Percentiles rank a stretch among this genome's conserved stretches.
Evolutionary conservation across 176 grass and related monocot species (phyloP).

Genomic region (Lolium multiflorum): DNA sequence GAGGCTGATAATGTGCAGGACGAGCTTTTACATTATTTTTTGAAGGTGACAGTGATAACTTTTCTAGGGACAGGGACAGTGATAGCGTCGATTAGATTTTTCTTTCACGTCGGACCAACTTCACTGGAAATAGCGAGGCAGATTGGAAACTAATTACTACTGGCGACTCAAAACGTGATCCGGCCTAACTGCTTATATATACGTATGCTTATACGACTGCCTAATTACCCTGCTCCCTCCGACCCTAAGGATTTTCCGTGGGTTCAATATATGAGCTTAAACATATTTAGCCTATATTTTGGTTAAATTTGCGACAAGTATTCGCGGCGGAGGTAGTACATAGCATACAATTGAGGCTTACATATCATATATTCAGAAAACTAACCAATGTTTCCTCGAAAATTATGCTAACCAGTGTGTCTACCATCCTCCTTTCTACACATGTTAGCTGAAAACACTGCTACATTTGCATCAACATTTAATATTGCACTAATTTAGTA

Average conservation of each 20-base stretch:
- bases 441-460: slow-evolving; percentile 13
- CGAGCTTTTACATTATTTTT: slow-evolving; percentile 15
- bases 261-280: too few relatives aligned
- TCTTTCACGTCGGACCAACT: neutral
- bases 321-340: too few relatives aligned
- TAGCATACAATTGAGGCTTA: slow-evolving; percentile 17
- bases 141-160: slow-evolving; percentile 12
- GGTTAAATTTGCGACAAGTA: too few relatives aligned
- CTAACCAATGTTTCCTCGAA: too few relatives aligned
- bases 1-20: neutral
- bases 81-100: neutral
- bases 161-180: neutral
- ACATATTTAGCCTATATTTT: too few relatives aligned
- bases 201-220: neutral
- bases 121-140: neutral
- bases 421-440: neutral
- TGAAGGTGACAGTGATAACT: neutral
- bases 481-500: neutral
- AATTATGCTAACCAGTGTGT: too few relatives aligned
- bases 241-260: too few relatives aligned
- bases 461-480: neutral
- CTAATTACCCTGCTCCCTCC: neutral
- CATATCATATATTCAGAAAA: slow-evolving; percentile 22
- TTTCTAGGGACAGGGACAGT: neutral
- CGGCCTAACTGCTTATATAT: slow-evolving; percentile 15